Evolutionary conservation across 257 asterid species (phyloP).

Genomic region (Jasminum sambac): DNA sequence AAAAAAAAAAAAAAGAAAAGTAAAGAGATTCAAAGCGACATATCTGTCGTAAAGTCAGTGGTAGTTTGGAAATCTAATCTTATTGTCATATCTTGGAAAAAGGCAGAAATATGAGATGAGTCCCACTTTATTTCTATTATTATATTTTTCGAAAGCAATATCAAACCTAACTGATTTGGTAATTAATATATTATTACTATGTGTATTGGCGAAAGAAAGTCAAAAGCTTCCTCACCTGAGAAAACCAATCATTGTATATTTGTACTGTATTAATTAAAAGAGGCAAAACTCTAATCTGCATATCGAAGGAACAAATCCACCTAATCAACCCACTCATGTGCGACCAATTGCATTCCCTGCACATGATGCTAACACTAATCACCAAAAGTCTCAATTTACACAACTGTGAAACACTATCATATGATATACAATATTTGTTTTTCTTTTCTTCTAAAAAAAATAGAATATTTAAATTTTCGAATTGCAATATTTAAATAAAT

Average conservation of each 20-base stretch:
- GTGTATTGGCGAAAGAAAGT: neutral
- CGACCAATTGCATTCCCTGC: neutral
- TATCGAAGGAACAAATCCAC: neutral
- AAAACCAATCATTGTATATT: constrained; percentile 31
- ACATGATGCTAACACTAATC: constrained; percentile 18
- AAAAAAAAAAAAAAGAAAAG: too few species aligned
- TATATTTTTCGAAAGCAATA: neutral
- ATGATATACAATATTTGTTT: neutral
- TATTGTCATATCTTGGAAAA: neutral
- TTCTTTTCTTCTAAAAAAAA: neutral
- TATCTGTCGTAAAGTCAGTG: neutral
- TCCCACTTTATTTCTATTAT: too few species aligned
- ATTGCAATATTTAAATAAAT: too few species aligned
- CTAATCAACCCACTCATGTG: neutral
- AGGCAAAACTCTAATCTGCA: neutral
- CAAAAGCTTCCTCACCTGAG: constrained; percentile 20
- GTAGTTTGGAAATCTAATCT: neutral
- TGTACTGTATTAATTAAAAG: constrained; percentile 23
- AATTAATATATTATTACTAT: neutral
- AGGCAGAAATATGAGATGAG: neutral
- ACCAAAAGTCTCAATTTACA: neutral
- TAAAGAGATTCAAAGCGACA: neutral
- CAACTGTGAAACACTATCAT: constrained; percentile 40
- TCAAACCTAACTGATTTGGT: neutral
- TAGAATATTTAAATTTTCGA: neutral